Base-by-base conservation (phyloP, 1,139 yeast species). In the Pichia terricola region DNA sequence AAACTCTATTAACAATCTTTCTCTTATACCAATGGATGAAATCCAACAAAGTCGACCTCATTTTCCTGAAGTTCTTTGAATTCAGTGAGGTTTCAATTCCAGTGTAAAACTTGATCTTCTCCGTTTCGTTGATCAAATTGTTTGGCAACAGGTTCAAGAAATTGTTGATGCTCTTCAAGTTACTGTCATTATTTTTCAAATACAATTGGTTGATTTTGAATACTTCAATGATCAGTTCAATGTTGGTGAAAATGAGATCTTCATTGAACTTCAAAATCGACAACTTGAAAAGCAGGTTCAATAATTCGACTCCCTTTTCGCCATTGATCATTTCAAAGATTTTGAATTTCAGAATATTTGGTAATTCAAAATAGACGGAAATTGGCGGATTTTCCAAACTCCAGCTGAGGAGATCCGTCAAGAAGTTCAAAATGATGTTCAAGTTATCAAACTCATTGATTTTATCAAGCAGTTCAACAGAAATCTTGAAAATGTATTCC, bases 1-100 rank as follows among this genome's bases (percentile, higher is more conserved):
- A 30, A 8, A 11, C 35, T 43, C 62, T 53, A 39, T 56, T 58
- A n/a, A 59, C 56, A 56, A 86, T 83, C 60, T 88, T 81, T 54
- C 96, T 73, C 28, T 83, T 70, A 62, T 87, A 89, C 86, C 95
- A 84, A 45, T 73, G 75, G 36, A 86, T 77, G 58, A 88, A 89
- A 58, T 82, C 94, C 56, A 77, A 74, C 44, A 88, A 65, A 42
- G 83, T 73, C 5, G 77, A 67, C 55, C 95, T 74, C 33, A 86
- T 79, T 54, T 86, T 72, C 60, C 94, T 75, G 59, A 71, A 79
- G 62, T 87, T 94, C 55, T 77, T 81, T 37, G 81, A 79, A 37
- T 69, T 72, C 41, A 87, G 64, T 0, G 95, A 85, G 10, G 69
- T 69, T 16, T 72, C 69, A 4, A 83, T 69, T 1, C 81, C 72